Conservation (phyloP, 2,329 filamentous ascomycete genomes). For the Pestalotiopsis sp. region DNA sequence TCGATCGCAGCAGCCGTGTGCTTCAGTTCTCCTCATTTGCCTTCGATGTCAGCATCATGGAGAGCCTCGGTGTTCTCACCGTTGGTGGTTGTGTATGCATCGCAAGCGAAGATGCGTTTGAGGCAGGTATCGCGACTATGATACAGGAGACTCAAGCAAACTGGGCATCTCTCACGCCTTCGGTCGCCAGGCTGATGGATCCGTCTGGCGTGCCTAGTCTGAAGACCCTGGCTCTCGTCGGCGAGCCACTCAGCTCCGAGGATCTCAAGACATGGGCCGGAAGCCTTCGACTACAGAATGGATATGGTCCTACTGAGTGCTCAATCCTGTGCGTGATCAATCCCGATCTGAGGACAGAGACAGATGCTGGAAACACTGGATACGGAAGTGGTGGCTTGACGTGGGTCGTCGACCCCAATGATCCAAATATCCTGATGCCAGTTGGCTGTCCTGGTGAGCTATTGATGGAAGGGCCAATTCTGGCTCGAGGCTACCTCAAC, state of each 20-base stretch:
- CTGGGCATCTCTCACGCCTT: slow-evolving; percentile 13
- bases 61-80: neutral
- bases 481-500: slow-evolving; percentile 33
- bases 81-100: slow-evolving; percentile 14
- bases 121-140: slow-evolving; percentile 1
- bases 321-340: slow-evolving; percentile 3
- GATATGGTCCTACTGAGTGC: slow-evolving; percentile 11
- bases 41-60: slow-evolving; percentile 15
- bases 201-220: slow-evolving; percentile 12
- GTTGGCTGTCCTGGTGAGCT: slow-evolving; percentile 16
- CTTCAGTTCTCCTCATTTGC: slow-evolving; percentile 16
- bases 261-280: slow-evolving; percentile 13
- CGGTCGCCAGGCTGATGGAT: slow-evolving; percentile 7
- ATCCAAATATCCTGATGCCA: slow-evolving; percentile 14
- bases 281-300: slow-evolving; percentile 1
- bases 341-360: neutral
- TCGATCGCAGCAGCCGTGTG: slow-evolving; percentile 49
- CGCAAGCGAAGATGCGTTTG: slow-evolving; percentile 4
- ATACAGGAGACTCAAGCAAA: slow-evolving; percentile 12
- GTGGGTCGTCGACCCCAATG: slow-evolving; percentile 17
- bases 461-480: slow-evolving; percentile 15
- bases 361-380: slow-evolving; percentile 9
- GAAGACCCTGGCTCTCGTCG: slow-evolving; percentile 11
- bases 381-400: slow-evolving; percentile 9
- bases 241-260: neutral